A percentile compares a stretch with the other conserved stretches of the same genome.
Conservation (phyloP, 2,329 filamentous ascomycete species). For the Akanthomyces uredinophilus region DNA sequence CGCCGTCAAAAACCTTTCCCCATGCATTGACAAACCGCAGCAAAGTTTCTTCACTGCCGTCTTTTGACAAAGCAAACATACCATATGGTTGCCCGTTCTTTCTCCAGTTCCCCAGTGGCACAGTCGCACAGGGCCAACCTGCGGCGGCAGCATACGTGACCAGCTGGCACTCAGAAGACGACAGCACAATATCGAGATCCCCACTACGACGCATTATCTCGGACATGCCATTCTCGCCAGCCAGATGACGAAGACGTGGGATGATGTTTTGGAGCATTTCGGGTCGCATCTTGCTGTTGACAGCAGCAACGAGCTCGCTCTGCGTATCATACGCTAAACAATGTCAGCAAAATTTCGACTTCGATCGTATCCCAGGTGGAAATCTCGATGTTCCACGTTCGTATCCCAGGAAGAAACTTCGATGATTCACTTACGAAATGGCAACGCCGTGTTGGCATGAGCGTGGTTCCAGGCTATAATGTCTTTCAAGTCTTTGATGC, state of each 20-base stretch:
- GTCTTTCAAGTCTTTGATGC: constrained; percentile 7
- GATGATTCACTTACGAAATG: background rate
- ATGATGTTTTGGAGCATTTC: background rate
- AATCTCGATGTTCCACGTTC: too few species aligned
- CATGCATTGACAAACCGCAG: constrained; percentile 1
- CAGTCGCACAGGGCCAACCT: constrained; percentile 4
- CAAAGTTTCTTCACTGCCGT: background rate
- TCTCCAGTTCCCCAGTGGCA: background rate
- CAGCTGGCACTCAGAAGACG: constrained; percentile 4
- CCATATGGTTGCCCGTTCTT: constrained; percentile 11
- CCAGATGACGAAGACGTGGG: background rate
- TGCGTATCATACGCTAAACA: background rate
- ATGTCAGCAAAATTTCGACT: too few species aligned
- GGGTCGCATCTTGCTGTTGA: background rate
- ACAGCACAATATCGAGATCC: constrained; percentile 1
- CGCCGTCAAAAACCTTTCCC: background rate
- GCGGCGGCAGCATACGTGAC: constrained; percentile 1
- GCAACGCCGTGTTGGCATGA: background rate
- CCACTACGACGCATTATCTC: background rate
- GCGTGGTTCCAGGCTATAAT: constrained; percentile 11
- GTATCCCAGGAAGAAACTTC: background rate
- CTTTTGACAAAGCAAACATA: constrained; percentile 5
- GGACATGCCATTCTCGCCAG: background rate
- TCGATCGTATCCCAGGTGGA: too few species aligned
- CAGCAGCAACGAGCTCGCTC: background rate